A percentile compares a stretch with the other conserved stretches of the same genome.
phyloP scores from a whole-genome alignment of 306 rosid species.

The Castanea crenata region DNA sequence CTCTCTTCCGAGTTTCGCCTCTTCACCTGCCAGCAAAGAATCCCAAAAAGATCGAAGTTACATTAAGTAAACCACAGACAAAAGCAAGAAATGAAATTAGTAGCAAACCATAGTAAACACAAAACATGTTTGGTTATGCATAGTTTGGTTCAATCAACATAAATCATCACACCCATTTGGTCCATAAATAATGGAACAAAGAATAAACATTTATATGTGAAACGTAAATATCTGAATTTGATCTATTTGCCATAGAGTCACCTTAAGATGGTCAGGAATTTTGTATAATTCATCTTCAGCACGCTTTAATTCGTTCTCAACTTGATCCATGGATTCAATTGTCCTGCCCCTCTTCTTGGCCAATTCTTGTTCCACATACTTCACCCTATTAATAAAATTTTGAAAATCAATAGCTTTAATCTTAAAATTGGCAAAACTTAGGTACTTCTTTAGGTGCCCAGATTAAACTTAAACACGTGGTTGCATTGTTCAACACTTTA shows the following conservation, averaged over 20 bases:
- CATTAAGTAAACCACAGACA: background rate
- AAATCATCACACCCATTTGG: background rate
- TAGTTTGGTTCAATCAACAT: background rate
- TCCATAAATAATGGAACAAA: background rate
- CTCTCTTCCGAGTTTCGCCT: slow-evolving; percentile 92
- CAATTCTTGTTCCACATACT: slow-evolving; percentile 70
- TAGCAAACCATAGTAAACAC: background rate
- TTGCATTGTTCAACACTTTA: too few relatives aligned
- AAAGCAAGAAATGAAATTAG: background rate
- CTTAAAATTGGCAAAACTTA: background rate
- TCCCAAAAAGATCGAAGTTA: background rate
- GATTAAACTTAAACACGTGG: too few relatives aligned
- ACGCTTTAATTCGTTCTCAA: slow-evolving; percentile 77
- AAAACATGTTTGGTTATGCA: background rate
- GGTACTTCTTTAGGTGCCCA: background rate
- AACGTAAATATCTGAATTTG: background rate
- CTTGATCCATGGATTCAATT: slow-evolving; percentile 58
- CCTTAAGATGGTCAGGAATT: slow-evolving; percentile 98
- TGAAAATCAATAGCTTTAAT: background rate
- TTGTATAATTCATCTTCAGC: slow-evolving; percentile 93
- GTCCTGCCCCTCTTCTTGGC: slow-evolving; percentile 92
- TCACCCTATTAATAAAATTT: slow-evolving; percentile 45
- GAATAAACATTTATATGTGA: background rate
- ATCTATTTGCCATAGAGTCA: slow-evolving; percentile 4
- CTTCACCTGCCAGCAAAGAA: slow-evolving; percentile 61